phyloP scores from a whole-genome alignment of 768 basidiomycete species.

The Boletus tylopilopsis region DNA sequence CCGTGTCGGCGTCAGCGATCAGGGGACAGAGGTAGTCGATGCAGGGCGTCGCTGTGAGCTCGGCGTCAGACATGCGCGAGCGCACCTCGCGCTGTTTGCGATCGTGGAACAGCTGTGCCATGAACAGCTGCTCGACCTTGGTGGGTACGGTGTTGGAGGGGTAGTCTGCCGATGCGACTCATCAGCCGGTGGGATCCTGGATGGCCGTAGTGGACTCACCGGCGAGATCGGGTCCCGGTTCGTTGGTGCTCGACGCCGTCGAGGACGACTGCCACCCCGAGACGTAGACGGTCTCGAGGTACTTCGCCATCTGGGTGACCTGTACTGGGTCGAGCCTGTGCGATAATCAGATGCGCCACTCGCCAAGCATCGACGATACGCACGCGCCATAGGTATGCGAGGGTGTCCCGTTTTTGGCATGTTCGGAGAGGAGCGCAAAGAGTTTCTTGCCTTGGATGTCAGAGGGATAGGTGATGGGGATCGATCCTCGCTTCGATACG shows the following conservation, averaged over 20 bases:
- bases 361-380: constrained; percentile 32
- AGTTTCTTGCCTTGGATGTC: constrained; percentile 85
- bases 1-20: constrained; percentile 96
- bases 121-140: constrained; percentile 98
- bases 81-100: constrained; percentile 90
- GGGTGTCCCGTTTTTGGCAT: constrained; percentile 72
- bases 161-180: constrained; percentile 57
- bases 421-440: constrained; percentile 67
- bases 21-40: constrained; percentile 94
- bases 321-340: constrained; percentile 95
- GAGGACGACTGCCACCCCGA: constrained; percentile 96
- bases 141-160: constrained; percentile 98
- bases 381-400: constrained; percentile 98
- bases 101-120: constrained; percentile 98
- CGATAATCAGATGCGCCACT: constrained; percentile 20
- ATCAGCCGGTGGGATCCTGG: too few species aligned
- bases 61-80: constrained; percentile 61
- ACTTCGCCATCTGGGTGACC: constrained; percentile 97
- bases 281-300: constrained; percentile 97
- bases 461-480: constrained; percentile 84
- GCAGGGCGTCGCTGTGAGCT: constrained; percentile 64
- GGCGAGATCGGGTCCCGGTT: constrained; percentile 98
- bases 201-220: constrained; percentile 43
- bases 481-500: constrained; percentile 88
- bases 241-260: constrained; percentile 90